Base-by-base conservation (phyloP, 1,139 yeast genomes). In the Insectozyma bohioensis region DNA sequence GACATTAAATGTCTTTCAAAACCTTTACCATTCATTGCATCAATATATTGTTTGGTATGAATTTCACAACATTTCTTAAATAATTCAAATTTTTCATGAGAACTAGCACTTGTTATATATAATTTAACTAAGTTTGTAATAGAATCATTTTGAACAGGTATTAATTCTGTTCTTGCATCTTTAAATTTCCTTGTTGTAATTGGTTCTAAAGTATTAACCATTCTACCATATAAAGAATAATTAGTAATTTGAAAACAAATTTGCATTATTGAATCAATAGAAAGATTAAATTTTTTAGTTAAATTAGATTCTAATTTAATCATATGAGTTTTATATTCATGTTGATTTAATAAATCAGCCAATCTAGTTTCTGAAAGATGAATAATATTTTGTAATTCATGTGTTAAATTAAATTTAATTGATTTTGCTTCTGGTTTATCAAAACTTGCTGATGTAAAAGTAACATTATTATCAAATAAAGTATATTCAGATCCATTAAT, bases 301-400 rank as follows among this genome's bases (percentile, higher is more conserved):
- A 80, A 51, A 34, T 62, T 71, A 17, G 75, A 58, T 51, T 67
- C 66, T 45, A 76, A 49, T 41, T 63, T 66, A 33, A 69, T 46
- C 27, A 53, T 55, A 36, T 61, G 46, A 3, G 76, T 71, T 32
- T 67, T 63, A 40, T 75, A 75, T 43, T 79, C 81, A 56, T 83
- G 87, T 47, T 83, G 86, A 43, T 80, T 74, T 34, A 84, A 80
- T 44, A 82, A 66, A 56, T 84, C 94, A 2, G 90, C 83, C 41
- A 84, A 61, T 43, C 88, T 70, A 0, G 90, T 84, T 51, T 84
- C 92, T 1, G 88, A 80, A 24, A 82, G 63, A 55, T 80, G 88
- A 20, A 84, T 75, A 19, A 77, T 63, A 37, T 57, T 61, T 33
- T 56, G 58, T 20, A 69, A 51, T 33, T 66, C 72, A 0, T 65